Evolutionary conservation across 768 basidiomycete genomes (phyloP).

Genomic region (Mycena pura): DNA sequence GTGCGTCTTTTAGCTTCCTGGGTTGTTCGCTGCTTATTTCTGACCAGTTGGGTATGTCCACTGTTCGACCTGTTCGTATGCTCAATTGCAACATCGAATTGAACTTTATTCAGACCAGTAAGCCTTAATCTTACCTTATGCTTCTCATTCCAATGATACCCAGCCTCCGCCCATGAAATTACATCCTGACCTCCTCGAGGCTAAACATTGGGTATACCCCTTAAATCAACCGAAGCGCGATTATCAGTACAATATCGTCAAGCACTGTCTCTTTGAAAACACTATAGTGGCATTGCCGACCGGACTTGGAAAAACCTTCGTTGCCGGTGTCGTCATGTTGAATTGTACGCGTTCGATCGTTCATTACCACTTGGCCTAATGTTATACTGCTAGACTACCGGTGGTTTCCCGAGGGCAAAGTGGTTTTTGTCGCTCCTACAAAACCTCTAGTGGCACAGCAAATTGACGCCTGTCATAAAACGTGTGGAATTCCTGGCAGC

Average conservation of each 20-base stretch:
- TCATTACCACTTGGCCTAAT: slow-evolving; percentile 1
- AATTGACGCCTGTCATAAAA: slow-evolving; percentile 89
- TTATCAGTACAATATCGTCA: slow-evolving; percentile 95
- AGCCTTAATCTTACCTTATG: neutral
- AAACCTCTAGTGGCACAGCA: slow-evolving; percentile 97
- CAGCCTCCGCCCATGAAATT: slow-evolving; percentile 83
- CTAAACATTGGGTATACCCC: slow-evolving; percentile 91
- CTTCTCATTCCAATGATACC: slow-evolving; percentile 37
- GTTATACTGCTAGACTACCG: slow-evolving; percentile 66
- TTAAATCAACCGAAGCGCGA: slow-evolving; percentile 86
- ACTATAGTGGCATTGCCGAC: slow-evolving; percentile 94
- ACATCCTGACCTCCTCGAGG: slow-evolving; percentile 75
- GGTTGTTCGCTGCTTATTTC: slow-evolving; percentile 18
- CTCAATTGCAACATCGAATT: neutral
- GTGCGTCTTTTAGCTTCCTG: slow-evolving; percentile 50
- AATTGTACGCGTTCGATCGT: slow-evolving; percentile 63
- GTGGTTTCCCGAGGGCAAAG: slow-evolving; percentile 92
- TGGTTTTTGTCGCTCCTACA: slow-evolving; percentile 95
- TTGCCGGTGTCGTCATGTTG: slow-evolving; percentile 96
- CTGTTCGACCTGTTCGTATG: slow-evolving; percentile 3
- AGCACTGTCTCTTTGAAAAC: slow-evolving; percentile 86
- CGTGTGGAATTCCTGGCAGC: slow-evolving; percentile 89
- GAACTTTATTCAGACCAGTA: slow-evolving; percentile 23
- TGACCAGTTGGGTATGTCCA: slow-evolving; percentile 60
- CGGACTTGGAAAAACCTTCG: slow-evolving; percentile 96